Evolutionary conservation across 306 rosid genomes (phyloP).

Genomic region (Vachellia pachyceras): DNA sequence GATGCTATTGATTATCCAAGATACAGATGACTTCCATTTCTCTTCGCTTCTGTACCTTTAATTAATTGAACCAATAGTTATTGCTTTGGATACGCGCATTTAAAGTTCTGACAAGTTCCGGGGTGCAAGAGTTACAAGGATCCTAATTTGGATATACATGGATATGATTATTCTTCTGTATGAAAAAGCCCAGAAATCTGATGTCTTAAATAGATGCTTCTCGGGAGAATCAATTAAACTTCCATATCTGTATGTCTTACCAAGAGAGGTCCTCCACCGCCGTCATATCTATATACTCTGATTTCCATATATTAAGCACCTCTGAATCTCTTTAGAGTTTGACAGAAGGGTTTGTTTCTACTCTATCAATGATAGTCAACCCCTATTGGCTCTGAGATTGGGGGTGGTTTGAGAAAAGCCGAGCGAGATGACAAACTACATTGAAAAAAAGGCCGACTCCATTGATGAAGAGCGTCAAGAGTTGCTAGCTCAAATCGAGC

Average conservation of each 20-base stretch:
- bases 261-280: neutral
- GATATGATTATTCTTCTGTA: neutral
- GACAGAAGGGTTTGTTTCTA: neutral
- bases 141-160: neutral
- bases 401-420: neutral
- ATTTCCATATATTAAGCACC: conserved; percentile 8
- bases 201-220: neutral
- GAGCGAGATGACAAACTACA: conserved; percentile 20
- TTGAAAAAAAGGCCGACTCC: neutral
- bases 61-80: neutral
- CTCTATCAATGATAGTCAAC: neutral
- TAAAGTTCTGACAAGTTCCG: neutral
- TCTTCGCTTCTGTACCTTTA: neutral
- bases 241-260: neutral
- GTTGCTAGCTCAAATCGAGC: neutral
- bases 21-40: neutral
- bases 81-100: neutral
- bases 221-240: neutral
- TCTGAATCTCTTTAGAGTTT: neutral
- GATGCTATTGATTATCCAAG: conserved; percentile 4
- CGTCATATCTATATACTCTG: neutral
- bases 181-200: neutral
- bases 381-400: neutral
- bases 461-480: neutral
- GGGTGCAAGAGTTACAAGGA: neutral